phyloP scores from a whole-genome alignment of 1,139 yeast species.

The Candida tetrigidarum region DNA sequence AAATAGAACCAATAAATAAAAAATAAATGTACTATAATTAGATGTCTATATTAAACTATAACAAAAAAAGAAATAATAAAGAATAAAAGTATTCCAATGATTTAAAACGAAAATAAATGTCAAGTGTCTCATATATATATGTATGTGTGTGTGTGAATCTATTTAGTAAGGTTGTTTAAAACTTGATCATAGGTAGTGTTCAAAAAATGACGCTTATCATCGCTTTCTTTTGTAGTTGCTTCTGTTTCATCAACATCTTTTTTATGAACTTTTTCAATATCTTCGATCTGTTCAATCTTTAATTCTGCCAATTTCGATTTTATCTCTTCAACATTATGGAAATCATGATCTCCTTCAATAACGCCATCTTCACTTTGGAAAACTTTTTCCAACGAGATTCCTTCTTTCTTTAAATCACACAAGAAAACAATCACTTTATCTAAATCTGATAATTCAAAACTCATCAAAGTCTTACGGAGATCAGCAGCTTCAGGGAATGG shows the following conservation, averaged over 20 bases:
- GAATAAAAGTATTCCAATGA: too few relatives aligned
- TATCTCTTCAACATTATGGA: slow-evolving; percentile 23
- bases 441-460: slow-evolving; percentile 52
- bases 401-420: slow-evolving; percentile 51
- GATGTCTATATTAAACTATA: slow-evolving; percentile 2
- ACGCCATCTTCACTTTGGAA: slow-evolving; percentile 34
- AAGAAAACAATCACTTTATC: slow-evolving; percentile 55
- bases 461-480: slow-evolving; percentile 52
- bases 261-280: slow-evolving; percentile 7
- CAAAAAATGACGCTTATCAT: slow-evolving; percentile 19
- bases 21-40: slow-evolving; percentile 8
- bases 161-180: slow-evolving; percentile 36
- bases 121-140: too few relatives aligned
- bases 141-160: too few relatives aligned
- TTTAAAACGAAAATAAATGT: too few relatives aligned
- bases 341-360: slow-evolving; percentile 15
- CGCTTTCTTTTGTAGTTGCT: slow-evolving; percentile 6
- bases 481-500: slow-evolving; percentile 37
- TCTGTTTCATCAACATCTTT: slow-evolving; percentile 12
- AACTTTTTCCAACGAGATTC: slow-evolving; percentile 54
- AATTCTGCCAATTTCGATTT: slow-evolving; percentile 22
- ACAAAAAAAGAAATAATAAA: not conserved
- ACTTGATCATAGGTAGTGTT: slow-evolving; percentile 57
- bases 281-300: slow-evolving; percentile 11
- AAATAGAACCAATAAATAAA: not conserved